These are phyloP conservation scores for Seminavis robusta DNA, from an alignment of 108 stramenopile species.

Conservation along the genomic window DNA sequence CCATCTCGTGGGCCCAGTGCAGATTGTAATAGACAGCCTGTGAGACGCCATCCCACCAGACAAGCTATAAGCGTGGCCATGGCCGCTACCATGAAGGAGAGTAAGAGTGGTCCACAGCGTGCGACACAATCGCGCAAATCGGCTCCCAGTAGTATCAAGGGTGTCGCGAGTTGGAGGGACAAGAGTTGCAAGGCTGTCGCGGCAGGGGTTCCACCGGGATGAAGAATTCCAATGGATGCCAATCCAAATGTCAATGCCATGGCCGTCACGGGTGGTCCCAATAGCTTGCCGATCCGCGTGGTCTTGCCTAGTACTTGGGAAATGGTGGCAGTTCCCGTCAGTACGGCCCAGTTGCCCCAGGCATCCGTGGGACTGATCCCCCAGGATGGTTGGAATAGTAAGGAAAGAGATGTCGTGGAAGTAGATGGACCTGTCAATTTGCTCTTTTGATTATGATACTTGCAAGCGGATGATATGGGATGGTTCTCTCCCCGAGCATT, in stretches of 20 bases:
- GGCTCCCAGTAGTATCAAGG: conserved; percentile 73
- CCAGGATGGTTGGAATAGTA: too few species aligned
- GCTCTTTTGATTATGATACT: too few species aligned
- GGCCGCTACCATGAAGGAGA: conserved; percentile 58
- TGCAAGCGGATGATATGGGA: too few species aligned
- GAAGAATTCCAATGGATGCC: conserved; percentile 54
- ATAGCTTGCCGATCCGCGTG: conserved; percentile 51
- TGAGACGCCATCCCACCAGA: conserved; percentile 41
- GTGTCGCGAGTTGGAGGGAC: conserved; percentile 63
- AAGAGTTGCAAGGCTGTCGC: conserved; percentile 42
- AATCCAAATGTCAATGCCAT: conserved; percentile 75
- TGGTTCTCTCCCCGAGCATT: too few species aligned
- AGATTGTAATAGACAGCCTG: conserved; percentile 3
- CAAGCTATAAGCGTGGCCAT: conserved; percentile 55
- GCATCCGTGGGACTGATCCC: conserved; percentile 22
- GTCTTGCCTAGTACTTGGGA: conserved; percentile 56
- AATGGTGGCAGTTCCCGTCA: conserved; percentile 37
- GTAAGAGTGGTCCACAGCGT: conserved; percentile 49
- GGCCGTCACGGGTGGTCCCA: conserved; percentile 79
- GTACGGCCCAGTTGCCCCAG: conserved; percentile 69
- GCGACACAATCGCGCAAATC: conserved; percentile 32
- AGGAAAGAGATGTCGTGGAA: too few species aligned
- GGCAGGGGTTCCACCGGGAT: conserved; percentile 56
- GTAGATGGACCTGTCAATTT: too few species aligned
- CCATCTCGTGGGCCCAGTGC: conserved; percentile 45